A percentile compares a stretch with the other conserved stretches of the same genome.
phyloP scores from a whole-genome alignment of 768 basidiomycete species.

The Pleurotus tuoliensis region DNA sequence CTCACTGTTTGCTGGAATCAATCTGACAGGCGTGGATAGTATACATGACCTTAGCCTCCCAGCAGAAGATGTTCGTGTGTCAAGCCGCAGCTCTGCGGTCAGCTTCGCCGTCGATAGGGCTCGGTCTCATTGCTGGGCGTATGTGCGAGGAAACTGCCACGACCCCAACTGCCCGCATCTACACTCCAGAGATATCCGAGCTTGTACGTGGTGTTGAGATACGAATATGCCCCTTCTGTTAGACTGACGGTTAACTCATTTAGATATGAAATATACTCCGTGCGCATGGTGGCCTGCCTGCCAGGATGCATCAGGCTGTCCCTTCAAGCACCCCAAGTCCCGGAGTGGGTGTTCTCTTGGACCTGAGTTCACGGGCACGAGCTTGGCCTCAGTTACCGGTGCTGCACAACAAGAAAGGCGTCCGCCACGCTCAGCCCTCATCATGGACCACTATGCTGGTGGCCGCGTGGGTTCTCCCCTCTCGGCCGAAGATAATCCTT shows the following conservation, averaged over 20 bases:
- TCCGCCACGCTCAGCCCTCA: no score
- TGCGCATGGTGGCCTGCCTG: conserved; percentile 30
- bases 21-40: conserved; percentile 12
- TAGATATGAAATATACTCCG: conserved; percentile 32
- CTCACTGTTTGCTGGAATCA: no score
- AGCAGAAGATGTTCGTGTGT: not conserved
- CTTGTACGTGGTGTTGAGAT: conserved; percentile 24
- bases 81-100: no score
- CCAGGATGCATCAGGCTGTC: conserved; percentile 17
- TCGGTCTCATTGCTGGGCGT: conserved; percentile 32
- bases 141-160: conserved; percentile 28
- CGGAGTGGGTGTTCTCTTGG: not conserved
- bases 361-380: not conserved
- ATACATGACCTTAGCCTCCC: conserved; percentile 21
- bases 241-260: not conserved
- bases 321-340: conserved; percentile 21
- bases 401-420: no score
- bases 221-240: not conserved
- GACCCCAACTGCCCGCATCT: conserved; percentile 24
- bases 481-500: no score
- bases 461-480: no score
- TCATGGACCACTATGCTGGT: no score
- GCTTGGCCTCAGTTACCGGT: no score
- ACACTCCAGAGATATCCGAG: conserved; percentile 23
- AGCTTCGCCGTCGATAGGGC: conserved; percentile 11